Base-by-base conservation (phyloP, 2,329 filamentous ascomycete species). In the Grosmannia serpens region DNA sequence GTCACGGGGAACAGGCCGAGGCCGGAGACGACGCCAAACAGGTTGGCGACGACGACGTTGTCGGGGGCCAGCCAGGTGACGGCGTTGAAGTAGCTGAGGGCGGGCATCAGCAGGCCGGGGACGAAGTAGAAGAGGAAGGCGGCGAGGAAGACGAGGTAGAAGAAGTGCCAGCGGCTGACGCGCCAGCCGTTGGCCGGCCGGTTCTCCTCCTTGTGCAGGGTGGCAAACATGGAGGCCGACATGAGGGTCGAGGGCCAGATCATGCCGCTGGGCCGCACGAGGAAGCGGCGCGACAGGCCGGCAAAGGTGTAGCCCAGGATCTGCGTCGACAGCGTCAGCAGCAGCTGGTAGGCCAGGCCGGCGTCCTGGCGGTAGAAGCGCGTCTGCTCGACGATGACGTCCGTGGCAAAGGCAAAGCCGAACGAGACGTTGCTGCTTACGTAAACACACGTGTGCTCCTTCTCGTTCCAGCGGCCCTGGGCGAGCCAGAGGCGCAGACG, bases 381-480 rank as follows among this genome's bases (percentile, higher is more conserved):
- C 29, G 88, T 89, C 74, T 95, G 90, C 70, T 95, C 89, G 57
- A 95, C 88, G 64, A 95, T 94, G 60, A 94, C 87, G 73, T 94
- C 89, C 31, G 89, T 94, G 9, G 89, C 89, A 71, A 94, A 94
- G 29, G 89, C 89, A 71, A 94, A 94, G 2, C 89, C 89, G 69
- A 94, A 94, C 24, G 89, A 90, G 49, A 94, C 88, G 68, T 94
- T 94, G 73, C 88, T 92, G 75, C 87, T 90, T 65, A 94, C 89
- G 65, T 94, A 94, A 56, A 94, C 88, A 68, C 89, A 94, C 49
- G 86, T 88, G 70, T 94, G 89, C 69, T 94, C 89, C 69, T 94
- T 94, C 68, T 91, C 86, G 67, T 94, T 94, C 89, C 89, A 94
- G 41, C 75, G 78, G 3, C 89, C 89, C 70, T 92, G 89, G 1